Base-by-base conservation (phyloP, 805 yeast species). In the Hermanozyma aechmeae region DNA sequence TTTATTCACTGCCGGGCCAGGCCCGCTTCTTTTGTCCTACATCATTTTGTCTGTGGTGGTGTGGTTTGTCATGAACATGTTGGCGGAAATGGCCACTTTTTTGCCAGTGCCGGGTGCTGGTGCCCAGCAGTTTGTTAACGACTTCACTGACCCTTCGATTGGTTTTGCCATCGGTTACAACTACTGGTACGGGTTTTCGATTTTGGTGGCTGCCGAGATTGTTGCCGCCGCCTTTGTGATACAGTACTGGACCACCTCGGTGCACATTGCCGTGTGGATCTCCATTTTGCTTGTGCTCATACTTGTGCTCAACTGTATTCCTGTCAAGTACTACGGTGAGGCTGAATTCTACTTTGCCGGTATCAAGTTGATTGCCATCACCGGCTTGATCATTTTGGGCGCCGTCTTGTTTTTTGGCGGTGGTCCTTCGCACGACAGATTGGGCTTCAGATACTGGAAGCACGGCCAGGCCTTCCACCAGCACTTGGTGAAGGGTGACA, bases 401-500 rank as follows among this genome's bases (percentile, higher is more conserved):
- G 27, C 40, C 11, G 39, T 42, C 15, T 34, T 42, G 30, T 42
- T 42, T 23, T 42, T 42, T 20, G 46, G 46, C 11, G 46, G 46
- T 18, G 46, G 46, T 10, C 46, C 46, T 6, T 27, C 23, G 33
- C 46, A 42, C 29, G 46, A 42, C 37, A 29, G 44, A 15, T 26
- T 42, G 22, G 46, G 46, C 3, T 42, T 42, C 36, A 29, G 46
- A 7, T 42, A 40, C 32, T 42, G 46, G 46, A 42, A 42, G 23
- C n/a, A 42, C 29, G 52, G 43, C 17, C 31, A 40, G 13, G 59
- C 67, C 2, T 60, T 68, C 38, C 61, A 57, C 29, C 45, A 56
- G 31, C 71, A 73, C 41, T 42, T 71, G 29, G 53, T 59, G 2
- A 46, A 43, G 6, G 54, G 52, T 5, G n/a, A 35, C 26, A 45